A percentile compares a stretch with the other conserved stretches of the same genome.
Evolutionary conservation across 2,329 filamentous ascomycete species (phyloP).

Genomic region (Sclerotinia nivalis): DNA sequence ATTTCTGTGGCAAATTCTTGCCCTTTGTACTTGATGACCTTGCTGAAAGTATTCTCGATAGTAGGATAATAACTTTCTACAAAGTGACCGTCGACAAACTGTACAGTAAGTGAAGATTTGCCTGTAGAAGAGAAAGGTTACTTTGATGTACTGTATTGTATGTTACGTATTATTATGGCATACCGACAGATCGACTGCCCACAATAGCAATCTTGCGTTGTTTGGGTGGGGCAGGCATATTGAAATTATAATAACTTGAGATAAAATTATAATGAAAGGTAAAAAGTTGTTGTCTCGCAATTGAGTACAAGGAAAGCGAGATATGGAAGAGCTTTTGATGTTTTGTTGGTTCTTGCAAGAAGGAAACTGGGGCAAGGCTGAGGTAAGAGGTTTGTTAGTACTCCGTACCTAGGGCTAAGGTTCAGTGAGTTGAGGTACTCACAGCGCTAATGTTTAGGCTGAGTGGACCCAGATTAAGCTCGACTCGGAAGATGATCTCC

Average conservation of each 20-base stretch:
- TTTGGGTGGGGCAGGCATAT: conserved; percentile 54
- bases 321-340: conserved; percentile 7
- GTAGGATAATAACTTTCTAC: conserved; percentile 99
- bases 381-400: conserved; percentile 3
- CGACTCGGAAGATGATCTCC: conserved; percentile 14
- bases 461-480: conserved; percentile 18
- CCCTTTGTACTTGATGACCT: conserved; percentile 87
- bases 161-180: conserved; percentile 40
- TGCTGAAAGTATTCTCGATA: conserved; percentile 98
- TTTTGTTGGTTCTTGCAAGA: conserved; percentile 8
- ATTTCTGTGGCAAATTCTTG: conserved; percentile 96
- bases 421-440: conserved; percentile 1
- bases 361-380: neutral
- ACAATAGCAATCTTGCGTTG: conserved; percentile 96
- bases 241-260: neutral
- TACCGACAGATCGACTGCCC: conserved; percentile 88
- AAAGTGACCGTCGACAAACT: conserved; percentile 96
- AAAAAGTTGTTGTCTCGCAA: neutral
- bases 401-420: neutral
- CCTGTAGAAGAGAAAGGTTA: conserved; percentile 53
- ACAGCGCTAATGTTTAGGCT: conserved; percentile 18
- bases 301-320: conserved; percentile 7
- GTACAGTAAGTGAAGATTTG: conserved; percentile 95
- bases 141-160: conserved; percentile 24
- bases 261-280: neutral